A percentile compares a stretch with the other conserved stretches of the same genome.
Conservation (phyloP, 371 early-diverging fungal genomes). For the Apophysomyces ossiformis region DNA sequence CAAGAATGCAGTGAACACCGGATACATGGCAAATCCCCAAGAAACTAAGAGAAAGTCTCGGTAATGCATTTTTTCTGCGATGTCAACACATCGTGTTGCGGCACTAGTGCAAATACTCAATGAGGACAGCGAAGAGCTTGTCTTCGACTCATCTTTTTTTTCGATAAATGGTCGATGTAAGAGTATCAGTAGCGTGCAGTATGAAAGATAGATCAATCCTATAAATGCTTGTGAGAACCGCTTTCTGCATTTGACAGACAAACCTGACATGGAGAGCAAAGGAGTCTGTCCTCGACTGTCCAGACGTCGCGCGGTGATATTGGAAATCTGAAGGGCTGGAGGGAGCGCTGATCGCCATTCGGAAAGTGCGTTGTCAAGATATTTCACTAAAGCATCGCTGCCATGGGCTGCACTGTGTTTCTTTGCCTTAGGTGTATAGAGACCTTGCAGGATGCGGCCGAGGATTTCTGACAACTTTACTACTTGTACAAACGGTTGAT, state of each 20-base stretch:
- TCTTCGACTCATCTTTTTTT: slow-evolving; percentile 28
- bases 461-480: slow-evolving; percentile 51
- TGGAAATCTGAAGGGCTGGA: slow-evolving; percentile 43
- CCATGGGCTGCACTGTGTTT: slow-evolving; percentile 50
- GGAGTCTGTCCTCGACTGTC: slow-evolving; percentile 38
- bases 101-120: slow-evolving; percentile 65
- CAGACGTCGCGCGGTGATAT: slow-evolving; percentile 31
- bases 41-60: slow-evolving; percentile 50
- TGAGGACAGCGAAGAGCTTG: slow-evolving; percentile 42
- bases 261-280: slow-evolving; percentile 51
- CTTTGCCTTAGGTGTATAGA: slow-evolving; percentile 55
- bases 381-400: slow-evolving; percentile 51
- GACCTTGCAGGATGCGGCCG: slow-evolving; percentile 48
- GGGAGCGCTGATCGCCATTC: slow-evolving; percentile 50
- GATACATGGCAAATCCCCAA: slow-evolving; percentile 59
- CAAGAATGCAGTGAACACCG: slow-evolving; percentile 47
- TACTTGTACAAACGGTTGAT: slow-evolving; percentile 55
- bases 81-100: slow-evolving; percentile 50
- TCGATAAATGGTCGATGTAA: slow-evolving; percentile 65
- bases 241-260: slow-evolving; percentile 1
- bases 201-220: slow-evolving; percentile 55
- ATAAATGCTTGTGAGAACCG: neutral
- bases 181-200: slow-evolving; percentile 57
- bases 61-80: slow-evolving; percentile 56
- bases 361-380: slow-evolving; percentile 45